Evolutionary conservation across 108 stramenopile genomes (phyloP).

Genomic region (Cyclostephanos tholiformis): DNA sequence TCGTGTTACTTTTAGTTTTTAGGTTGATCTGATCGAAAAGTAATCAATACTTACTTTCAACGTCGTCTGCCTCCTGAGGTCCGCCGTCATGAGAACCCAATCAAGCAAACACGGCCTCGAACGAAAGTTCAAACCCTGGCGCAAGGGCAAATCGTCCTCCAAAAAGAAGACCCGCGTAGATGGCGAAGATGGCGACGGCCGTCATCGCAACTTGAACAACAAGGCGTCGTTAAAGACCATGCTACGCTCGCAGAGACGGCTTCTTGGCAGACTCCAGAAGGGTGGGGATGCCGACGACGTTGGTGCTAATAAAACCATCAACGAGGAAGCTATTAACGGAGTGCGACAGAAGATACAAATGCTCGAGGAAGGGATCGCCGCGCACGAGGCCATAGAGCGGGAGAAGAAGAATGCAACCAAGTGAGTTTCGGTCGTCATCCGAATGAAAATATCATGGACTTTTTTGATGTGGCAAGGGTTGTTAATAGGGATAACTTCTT

Average conservation of each 20-base stretch:
- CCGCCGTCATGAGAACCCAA: neutral
- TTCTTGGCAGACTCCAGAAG: conserved; percentile 52
- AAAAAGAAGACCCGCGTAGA: neutral
- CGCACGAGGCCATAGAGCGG: conserved; percentile 51
- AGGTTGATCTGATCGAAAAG: no score
- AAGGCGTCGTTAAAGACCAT: conserved; percentile 65
- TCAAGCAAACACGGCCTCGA: conserved; percentile 59
- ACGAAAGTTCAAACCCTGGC: conserved; percentile 80
- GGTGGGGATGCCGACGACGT: conserved; percentile 22
- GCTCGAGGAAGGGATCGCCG: conserved; percentile 56
- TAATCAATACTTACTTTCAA: no score
- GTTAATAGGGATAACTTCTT: neutral
- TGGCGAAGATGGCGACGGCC: conserved; percentile 1
- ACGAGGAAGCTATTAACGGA: conserved; percentile 26
- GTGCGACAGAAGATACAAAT: conserved; percentile 40
- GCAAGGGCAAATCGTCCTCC: conserved; percentile 63
- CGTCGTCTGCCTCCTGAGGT: no score
- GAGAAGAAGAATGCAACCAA: conserved; percentile 59
- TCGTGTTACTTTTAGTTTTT: no score
- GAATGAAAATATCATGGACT: conserved; percentile 23
- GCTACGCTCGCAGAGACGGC: conserved; percentile 64
- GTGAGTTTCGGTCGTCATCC: conserved; percentile 32
- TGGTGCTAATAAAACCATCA: conserved; percentile 1
- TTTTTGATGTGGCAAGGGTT: neutral
- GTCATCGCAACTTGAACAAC: conserved; percentile 24